Base-by-base conservation (phyloP, 768 basidiomycete genomes). In the Tubosaeta brunneosetosa region DNA sequence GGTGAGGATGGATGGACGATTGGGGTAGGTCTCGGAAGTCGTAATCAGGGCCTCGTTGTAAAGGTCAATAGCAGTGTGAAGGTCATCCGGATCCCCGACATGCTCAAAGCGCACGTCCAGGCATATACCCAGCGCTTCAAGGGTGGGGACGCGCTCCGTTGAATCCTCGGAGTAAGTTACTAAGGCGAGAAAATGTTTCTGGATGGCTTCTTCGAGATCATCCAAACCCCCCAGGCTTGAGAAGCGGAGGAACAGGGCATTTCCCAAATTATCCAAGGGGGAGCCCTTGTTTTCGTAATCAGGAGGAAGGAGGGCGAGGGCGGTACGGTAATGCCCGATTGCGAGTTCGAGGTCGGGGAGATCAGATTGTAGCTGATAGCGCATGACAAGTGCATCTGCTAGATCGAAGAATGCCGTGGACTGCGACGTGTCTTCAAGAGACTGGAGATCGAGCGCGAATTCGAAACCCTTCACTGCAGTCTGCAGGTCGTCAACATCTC, bases 321-420 rank as follows among this genome's bases (percentile, higher is more conserved):
- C 58, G 4, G 52, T 51, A 36, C 58, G 56, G 46, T 63, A 63
- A 43, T 67, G 59, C 26, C 55, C 40, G 10, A 68, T 54, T 2
- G 67, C 67, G 33, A 59, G 51, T 27, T 73, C 60, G 25, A 72
- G 59, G 44, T 73, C 71, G 13, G 50, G 19, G 9, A 56, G 29
- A 26, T 63, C 38, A 4, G 50, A 54, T 10, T 51, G 50, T 3
- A 58, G 49, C 25, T 62, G 59, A 46, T 72, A 73, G 19, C 61
- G 69, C 47, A 58, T 51, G 11, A 57, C 29, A 13, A 71, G 58
- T 5, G 61, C 60, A 40, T 61, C 58, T 3, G 65, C 69, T 29
- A 71, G 55, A 48, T 67, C 69, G n/a, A 51, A 59, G 32, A 61
- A 59, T 17, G 47, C 36, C 22, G 29, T 55, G 26, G 54, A 52